Base-by-base conservation (phyloP, 2,329 filamentous ascomycete genomes). In the Ascomycota sp. region DNA sequence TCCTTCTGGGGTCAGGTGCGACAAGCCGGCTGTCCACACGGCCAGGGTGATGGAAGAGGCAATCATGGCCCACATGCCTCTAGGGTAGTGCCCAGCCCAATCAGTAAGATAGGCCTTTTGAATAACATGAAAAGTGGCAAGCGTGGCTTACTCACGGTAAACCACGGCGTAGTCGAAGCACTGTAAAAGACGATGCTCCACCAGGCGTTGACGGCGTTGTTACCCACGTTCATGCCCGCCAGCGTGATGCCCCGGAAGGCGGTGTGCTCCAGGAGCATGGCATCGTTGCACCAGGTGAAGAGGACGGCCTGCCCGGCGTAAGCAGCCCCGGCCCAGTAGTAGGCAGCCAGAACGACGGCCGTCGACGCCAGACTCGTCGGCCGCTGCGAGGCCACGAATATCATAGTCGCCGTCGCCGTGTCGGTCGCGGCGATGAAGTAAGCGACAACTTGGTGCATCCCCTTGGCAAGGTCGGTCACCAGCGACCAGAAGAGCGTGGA, bases 51-150 rank as follows among this genome's bases (percentile, higher is more conserved):
- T 65, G 15, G 61, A 69, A 7, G 60, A 59, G 2, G 59, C 71
- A 42, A 79, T 74, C 74, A 78, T 78, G 3, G 73, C 72, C 61
- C 67, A 77, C 72, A 77, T 75, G n/a, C 74, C 73, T 33, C 60
- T 59, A n/a, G n/a, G n/a, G n/a, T n/a, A n/a, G n/a, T n/a, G n/a
- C n/a, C n/a, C n/a, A n/a, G n/a, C n/a, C n/a, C n/a, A n/a, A n/a
- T n/a, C n/a, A n/a, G n/a, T n/a, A n/a, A n/a, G n/a, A n/a, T n/a
- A 15, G 8, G n/a, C 11, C n/a, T 8, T 4, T 11, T 15, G 26
- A n/a, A 20, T n/a, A 28, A 20, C 11, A 20, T 10, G 8, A 17
- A 20, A 28, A 28, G 10, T 9, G 17, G n/a, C 5, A 12, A 12
- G 8, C 9, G 13, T 8, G 20, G 11, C 6, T 8, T 9, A 52